Evolutionary conservation across 345 rosid genomes (phyloP).

Genomic region (Brassica nigra): DNA sequence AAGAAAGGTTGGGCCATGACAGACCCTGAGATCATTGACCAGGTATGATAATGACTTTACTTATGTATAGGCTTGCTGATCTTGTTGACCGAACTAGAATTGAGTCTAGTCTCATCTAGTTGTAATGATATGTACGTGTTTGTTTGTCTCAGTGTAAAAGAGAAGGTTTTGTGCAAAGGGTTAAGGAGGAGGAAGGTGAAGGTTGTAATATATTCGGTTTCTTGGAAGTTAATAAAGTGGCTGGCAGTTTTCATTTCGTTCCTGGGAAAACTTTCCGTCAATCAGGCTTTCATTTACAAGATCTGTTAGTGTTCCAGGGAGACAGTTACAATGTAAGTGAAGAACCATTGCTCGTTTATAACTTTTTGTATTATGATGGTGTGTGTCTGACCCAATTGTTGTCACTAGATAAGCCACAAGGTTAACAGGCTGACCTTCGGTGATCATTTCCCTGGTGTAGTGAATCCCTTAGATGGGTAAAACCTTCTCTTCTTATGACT

Average conservation of each 20-base stretch:
- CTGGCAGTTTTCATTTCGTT: constrained; percentile 79
- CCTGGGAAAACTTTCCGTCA: constrained; percentile 74
- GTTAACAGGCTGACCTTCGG: constrained; percentile 69
- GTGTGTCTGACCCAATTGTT: constrained; percentile 6
- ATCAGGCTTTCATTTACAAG: constrained; percentile 58
- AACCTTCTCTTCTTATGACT: constrained; percentile 6
- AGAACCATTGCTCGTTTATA: not conserved
- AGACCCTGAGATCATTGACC: constrained; percentile 73
- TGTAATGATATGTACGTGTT: not conserved
- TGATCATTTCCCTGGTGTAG: constrained; percentile 71
- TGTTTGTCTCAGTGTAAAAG: constrained; percentile 59
- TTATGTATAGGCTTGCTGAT: not conserved
- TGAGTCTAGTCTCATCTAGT: not conserved
- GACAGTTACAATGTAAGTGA: constrained; percentile 70
- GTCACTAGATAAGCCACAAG: constrained; percentile 67
- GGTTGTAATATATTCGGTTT: constrained; percentile 77
- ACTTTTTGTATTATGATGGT: not conserved
- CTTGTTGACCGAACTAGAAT: too few relatives aligned
- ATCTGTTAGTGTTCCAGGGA: constrained; percentile 56
- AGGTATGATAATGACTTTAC: constrained; percentile 43
- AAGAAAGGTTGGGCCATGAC: constrained; percentile 80
- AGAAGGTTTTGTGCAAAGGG: constrained; percentile 73
- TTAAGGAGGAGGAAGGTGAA: constrained; percentile 81
- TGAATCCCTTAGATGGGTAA: constrained; percentile 83
- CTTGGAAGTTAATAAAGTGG: constrained; percentile 83